Conservation (phyloP, 2,329 filamentous ascomycete species). For the Beauveria varroae region DNA sequence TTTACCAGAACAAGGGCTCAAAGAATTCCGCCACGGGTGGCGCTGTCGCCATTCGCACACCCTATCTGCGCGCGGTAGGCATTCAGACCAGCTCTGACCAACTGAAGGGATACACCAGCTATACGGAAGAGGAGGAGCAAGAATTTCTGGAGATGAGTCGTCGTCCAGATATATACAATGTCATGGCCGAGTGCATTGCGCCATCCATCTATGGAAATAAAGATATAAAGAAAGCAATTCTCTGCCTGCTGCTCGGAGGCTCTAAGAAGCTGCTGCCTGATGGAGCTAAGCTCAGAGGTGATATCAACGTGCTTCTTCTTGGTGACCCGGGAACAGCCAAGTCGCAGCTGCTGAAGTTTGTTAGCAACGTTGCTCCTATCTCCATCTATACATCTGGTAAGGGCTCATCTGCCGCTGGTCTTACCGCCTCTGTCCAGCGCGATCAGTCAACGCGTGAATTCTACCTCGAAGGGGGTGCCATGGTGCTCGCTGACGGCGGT, state of each 20-base stretch:
- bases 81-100: slow-evolving; percentile 88
- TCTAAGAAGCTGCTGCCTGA: slow-evolving; percentile 97
- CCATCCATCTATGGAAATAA: slow-evolving; percentile 94
- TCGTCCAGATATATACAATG: slow-evolving; percentile 82
- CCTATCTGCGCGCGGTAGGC: slow-evolving; percentile 86
- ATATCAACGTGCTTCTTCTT: slow-evolving; percentile 94
- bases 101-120: slow-evolving; percentile 75
- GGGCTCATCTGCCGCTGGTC: slow-evolving; percentile 92
- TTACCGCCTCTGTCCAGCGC: slow-evolving; percentile 93
- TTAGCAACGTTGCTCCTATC: slow-evolving; percentile 91
- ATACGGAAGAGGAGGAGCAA: slow-evolving; percentile 93
- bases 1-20: slow-evolving; percentile 86
- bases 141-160: slow-evolving; percentile 90
- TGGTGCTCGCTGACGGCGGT: slow-evolving; percentile 94
- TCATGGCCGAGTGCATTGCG: slow-evolving; percentile 87
- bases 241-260: slow-evolving; percentile 86
- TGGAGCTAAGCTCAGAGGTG: slow-evolving; percentile 93
- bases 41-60: slow-evolving; percentile 90
- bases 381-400: slow-evolving; percentile 99
- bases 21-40: slow-evolving; percentile 67
- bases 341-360: slow-evolving; percentile 94
- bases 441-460: slow-evolving; percentile 91
- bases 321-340: slow-evolving; percentile 98
- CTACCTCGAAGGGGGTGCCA: slow-evolving; percentile 94
- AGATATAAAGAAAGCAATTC: slow-evolving; percentile 96